Percentiles rank a stretch among this genome's conserved stretches.
These are phyloP conservation scores for Zalaria sp. DNA, from an alignment of 2,329 filamentous ascomycete species.

Conservation along the genomic window DNA sequence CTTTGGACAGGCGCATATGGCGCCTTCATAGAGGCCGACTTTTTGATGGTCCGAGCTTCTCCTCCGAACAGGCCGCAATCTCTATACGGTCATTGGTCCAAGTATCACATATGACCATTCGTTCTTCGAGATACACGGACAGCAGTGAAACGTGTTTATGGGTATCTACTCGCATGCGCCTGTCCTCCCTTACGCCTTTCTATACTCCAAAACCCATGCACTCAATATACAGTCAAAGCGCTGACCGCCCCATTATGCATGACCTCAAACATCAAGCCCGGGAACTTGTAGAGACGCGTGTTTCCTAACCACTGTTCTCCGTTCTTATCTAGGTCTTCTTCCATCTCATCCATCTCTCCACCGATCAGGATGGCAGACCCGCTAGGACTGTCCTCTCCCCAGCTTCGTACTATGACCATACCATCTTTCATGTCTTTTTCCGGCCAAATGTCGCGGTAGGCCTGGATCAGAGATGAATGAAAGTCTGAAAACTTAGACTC, in stretches of 20 bases:
- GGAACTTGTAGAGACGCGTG: constrained; percentile 85
- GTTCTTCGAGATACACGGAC: too few relatives aligned
- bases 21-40: neutral
- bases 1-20: neutral
- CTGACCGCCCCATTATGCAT: constrained; percentile 84
- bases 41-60: neutral
- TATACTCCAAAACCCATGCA: too few relatives aligned
- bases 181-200: too few relatives aligned
- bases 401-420: constrained; percentile 22
- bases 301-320: constrained; percentile 47
- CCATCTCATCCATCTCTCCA: constrained; percentile 18
- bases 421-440: constrained; percentile 34
- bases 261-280: constrained; percentile 89
- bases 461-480: constrained; percentile 50
- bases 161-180: too few relatives aligned
- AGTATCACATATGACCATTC: too few relatives aligned
- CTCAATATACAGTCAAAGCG: constrained; percentile 71
- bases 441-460: constrained; percentile 49
- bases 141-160: too few relatives aligned
- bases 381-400: constrained; percentile 16
- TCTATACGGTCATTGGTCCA: too few relatives aligned
- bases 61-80: neutral
- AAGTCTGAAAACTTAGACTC: constrained; percentile 68
- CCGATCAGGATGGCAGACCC: constrained; percentile 19
- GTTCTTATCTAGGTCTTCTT: constrained; percentile 28